phyloP scores from a whole-genome alignment of 2,329 filamentous ascomycete species.

The Phaeosphaeriaceae sp. region DNA sequence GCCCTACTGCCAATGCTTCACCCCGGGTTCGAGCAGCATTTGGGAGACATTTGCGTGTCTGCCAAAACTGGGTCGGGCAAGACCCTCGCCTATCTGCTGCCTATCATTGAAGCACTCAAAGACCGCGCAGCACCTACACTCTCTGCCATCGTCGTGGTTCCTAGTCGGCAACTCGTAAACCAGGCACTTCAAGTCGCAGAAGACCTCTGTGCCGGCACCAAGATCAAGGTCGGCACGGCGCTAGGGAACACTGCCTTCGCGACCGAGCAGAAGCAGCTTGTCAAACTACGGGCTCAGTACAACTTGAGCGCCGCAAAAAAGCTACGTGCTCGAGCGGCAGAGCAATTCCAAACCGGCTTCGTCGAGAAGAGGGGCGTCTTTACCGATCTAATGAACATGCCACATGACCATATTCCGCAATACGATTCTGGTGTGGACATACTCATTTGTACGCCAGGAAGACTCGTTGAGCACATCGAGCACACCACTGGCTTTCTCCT shows the following conservation, averaged over 20 bases:
- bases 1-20: conserved; percentile 81
- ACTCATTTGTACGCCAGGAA: conserved; percentile 88
- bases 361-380: conserved; percentile 48
- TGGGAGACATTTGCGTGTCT: conserved; percentile 85
- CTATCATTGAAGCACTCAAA: conserved; percentile 79
- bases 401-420: conserved; percentile 69
- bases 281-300: conserved; percentile 66
- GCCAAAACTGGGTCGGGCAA: conserved; percentile 96
- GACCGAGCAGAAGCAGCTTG: conserved; percentile 67
- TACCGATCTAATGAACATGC: conserved; percentile 48
- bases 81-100: conserved; percentile 88
- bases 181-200: conserved; percentile 84
- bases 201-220: conserved; percentile 72
- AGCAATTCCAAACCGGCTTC: conserved; percentile 39
- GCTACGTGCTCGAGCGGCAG: conserved; percentile 51
- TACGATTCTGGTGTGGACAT: conserved; percentile 81
- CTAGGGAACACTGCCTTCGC: conserved; percentile 80
- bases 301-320: conserved; percentile 66
- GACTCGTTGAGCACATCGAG: conserved; percentile 88
- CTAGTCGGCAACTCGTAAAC: conserved; percentile 86
- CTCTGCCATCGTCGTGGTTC: conserved; percentile 83
- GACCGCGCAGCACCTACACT: conserved; percentile 69
- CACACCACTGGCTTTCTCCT: conserved; percentile 83
- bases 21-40: conserved; percentile 65
- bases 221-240: conserved; percentile 80